Base-by-base conservation (phyloP, 2,329 filamentous ascomycete genomes). In the Pseudodiploospora longispora region DNA sequence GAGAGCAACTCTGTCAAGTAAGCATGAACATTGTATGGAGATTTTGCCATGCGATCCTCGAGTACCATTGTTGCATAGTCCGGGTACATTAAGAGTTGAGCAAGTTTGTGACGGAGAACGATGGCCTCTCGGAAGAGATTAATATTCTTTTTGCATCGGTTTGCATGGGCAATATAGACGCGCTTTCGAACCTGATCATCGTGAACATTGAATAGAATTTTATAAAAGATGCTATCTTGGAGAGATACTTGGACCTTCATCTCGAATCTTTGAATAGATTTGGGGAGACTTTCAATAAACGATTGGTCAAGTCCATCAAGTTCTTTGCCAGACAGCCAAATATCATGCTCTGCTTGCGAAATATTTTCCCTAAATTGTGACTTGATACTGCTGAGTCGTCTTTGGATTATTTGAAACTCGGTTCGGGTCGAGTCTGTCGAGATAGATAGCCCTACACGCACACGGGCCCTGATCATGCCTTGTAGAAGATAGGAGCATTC, bases 41-140 rank as follows among this genome's bases (percentile, higher is more conserved):
- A 30, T n/a, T 39, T 29, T 9, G 38, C 38, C 38, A 39, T 39
- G 27, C 38, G 38, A 39, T 39, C 38, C 31, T 39, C 38, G 10
- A 39, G 38, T 6, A 31, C 29, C 7, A 39, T 6, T 10, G 38
- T 39, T 28, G 38, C 38, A n/a, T 39, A 31, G 9, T 30, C 29
- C 12, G 5, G 38, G 8, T 39, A 39, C 2, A 10, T 12, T 10
- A 39, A 30, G 27, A 39, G 38, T n/a, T 39, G 38, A 30, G 38
- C 28, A 39, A 30, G 27, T 30, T 30, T 30, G 8, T 39, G 27
- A 28, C 28, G 38, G 30, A 39, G 38, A 28, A 31, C 5, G 38
- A 39, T 12, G 4, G 38, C 38, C 29, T 39, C 38, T 29, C 19
- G 38, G 10, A 39, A 29, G 27, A 39, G 38, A 8, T 2, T 12